Evolutionary conservation across 2,329 filamentous ascomycete species (phyloP).

Genomic region (Xylariaceae sp.): DNA sequence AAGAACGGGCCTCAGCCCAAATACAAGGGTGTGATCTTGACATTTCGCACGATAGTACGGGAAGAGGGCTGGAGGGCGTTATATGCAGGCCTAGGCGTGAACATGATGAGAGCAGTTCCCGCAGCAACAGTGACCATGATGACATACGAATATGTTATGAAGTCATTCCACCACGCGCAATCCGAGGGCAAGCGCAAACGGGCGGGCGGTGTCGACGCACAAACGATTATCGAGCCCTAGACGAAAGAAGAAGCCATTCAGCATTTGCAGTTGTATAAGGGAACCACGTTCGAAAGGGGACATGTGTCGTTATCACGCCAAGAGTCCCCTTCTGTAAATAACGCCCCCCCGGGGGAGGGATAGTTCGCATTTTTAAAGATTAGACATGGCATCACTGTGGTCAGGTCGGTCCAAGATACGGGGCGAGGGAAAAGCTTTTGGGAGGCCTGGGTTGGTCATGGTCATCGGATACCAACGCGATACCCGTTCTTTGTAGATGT

Average conservation of each 20-base stretch:
- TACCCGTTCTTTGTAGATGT: conserved; percentile 16
- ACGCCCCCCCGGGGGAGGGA: background rate
- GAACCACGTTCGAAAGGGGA: background rate
- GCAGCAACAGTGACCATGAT: conserved; percentile 96
- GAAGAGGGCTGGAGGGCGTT: conserved; percentile 97
- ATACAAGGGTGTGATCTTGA: conserved; percentile 76
- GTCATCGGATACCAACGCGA: conserved; percentile 11
- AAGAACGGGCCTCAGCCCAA: conserved; percentile 31
- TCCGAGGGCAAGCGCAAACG: conserved; percentile 36
- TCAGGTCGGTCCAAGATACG: conserved; percentile 4
- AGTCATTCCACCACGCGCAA: conserved; percentile 42
- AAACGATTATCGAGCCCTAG: conserved; percentile 22
- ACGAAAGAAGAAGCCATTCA: background rate
- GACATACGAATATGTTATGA: conserved; percentile 79
- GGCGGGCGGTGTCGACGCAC: conserved; percentile 17
- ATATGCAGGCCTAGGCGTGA: conserved; percentile 94
- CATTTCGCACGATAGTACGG: conserved; percentile 73
- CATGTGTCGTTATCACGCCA: too few species aligned
- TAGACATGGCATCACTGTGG: conserved; percentile 1
- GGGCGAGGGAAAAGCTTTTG: background rate
- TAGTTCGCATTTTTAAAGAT: conserved; percentile 3
- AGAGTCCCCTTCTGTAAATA: conserved; percentile 14
- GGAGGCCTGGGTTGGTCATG: conserved; percentile 2
- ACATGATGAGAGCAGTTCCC: conserved; percentile 92
- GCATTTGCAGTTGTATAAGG: conserved; percentile 5